phyloP scores from a whole-genome alignment of 2,329 filamentous ascomycete genomes.

The Penicillium sp. region DNA sequence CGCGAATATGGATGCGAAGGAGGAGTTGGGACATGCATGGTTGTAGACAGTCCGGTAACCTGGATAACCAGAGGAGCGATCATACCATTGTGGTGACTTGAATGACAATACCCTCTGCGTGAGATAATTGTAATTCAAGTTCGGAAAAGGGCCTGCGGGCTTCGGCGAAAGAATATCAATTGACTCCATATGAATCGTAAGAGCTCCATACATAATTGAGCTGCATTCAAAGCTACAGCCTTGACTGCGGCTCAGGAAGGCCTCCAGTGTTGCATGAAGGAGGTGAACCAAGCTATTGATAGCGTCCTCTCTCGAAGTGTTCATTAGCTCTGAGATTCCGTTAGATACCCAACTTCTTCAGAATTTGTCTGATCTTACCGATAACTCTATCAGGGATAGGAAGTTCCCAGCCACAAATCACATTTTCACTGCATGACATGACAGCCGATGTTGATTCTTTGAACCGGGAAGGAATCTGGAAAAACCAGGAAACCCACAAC shows the following conservation, averaged over 20 bases:
- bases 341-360: slow-evolving; percentile 1
- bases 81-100: not conserved
- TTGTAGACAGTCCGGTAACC: rapidly evolving
- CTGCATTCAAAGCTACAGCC: slow-evolving; percentile 26
- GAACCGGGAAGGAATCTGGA: slow-evolving; percentile 17
- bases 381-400: slow-evolving; percentile 20
- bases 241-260: slow-evolving; percentile 3
- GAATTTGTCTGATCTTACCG: slow-evolving; percentile 7
- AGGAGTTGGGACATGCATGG: not conserved
- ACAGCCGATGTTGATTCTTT: slow-evolving; percentile 14
- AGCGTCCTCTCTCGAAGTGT: slow-evolving; percentile 9
- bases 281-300: slow-evolving; percentile 8
- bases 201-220: slow-evolving; percentile 25
- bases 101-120: not conserved
- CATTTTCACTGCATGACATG: slow-evolving; percentile 14
- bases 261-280: slow-evolving; percentile 13
- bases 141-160: not conserved
- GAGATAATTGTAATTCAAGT: not conserved
- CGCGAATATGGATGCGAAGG: not conserved
- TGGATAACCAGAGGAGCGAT: rapidly evolving
- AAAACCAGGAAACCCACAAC: slow-evolving; percentile 16
- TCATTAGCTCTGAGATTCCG: slow-evolving; percentile 14
- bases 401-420: slow-evolving; percentile 15
- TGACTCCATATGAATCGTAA: not conserved
- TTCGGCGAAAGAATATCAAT: not conserved